Conservation (phyloP, 2,329 filamentous ascomycete genomes). For the Fusarium sp. region DNA sequence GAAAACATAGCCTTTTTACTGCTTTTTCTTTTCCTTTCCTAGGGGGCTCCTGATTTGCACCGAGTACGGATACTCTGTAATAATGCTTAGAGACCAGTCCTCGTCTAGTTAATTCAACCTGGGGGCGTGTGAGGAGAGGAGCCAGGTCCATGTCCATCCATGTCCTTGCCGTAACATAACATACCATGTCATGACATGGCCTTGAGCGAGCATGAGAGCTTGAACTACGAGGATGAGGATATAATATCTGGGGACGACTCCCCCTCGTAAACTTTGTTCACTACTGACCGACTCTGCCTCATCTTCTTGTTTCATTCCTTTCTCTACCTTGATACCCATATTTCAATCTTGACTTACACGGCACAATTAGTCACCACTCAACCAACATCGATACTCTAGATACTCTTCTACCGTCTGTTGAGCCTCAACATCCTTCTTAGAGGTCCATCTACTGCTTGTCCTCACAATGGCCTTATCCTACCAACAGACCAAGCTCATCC, state of each 20-base stretch:
- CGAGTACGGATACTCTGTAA: neutral
- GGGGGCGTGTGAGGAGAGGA: conserved; percentile 28
- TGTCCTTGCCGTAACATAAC: conserved; percentile 10
- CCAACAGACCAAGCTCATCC: conserved; percentile 74
- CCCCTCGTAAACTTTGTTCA: conserved; percentile 6
- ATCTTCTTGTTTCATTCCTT: conserved; percentile 13
- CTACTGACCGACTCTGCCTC: conserved; percentile 17
- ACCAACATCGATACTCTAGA: neutral
- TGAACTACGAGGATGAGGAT: conserved; percentile 20
- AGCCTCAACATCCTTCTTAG: conserved; percentile 5
- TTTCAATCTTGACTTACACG: neutral
- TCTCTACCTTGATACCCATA: neutral
- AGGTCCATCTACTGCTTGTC: conserved; percentile 7
- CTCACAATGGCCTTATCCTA: conserved; percentile 59
- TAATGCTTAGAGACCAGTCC: conserved; percentile 27
- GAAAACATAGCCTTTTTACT: conserved; percentile 9
- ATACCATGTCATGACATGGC: conserved; percentile 15
- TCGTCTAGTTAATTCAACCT: conserved; percentile 14
- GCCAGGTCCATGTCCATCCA: neutral
- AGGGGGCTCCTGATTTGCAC: neutral
- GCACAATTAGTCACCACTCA: neutral
- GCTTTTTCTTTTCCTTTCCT: conserved; percentile 26
- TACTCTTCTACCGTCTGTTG: conserved; percentile 3
- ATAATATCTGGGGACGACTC: conserved; percentile 43
- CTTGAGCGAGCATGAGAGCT: conserved; percentile 16